phyloP scores from a whole-genome alignment of 2,329 filamentous ascomycete genomes.

The Xylaria polymorpha region DNA sequence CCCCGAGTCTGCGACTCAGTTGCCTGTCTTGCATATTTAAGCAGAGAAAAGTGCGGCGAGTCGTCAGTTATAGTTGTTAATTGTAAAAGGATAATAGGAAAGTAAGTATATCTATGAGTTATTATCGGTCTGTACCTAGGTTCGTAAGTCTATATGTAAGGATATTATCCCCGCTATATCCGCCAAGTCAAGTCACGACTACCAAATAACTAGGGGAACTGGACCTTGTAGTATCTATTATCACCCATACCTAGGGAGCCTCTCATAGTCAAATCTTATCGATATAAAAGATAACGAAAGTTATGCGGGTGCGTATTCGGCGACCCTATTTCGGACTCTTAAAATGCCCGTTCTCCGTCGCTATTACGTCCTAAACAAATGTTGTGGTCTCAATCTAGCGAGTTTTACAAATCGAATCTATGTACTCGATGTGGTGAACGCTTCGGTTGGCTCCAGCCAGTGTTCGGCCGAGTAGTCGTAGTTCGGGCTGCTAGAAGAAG shows the following conservation, averaged over 20 bases:
- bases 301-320: not conserved
- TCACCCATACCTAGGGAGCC: not conserved
- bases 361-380: not conserved
- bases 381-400: not conserved
- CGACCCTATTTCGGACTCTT: not conserved
- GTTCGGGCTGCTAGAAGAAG: not conserved
- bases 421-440: not conserved
- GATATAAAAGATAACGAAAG: not conserved
- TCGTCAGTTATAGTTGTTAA: not conserved
- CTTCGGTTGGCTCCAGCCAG: not conserved
- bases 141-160: not conserved
- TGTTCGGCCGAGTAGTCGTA: not conserved
- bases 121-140: no score
- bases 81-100: not conserved
- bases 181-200: constrained; percentile 18
- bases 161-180: constrained; percentile 18
- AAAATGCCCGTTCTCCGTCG: not conserved
- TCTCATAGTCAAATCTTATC: not conserved
- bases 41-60: not conserved
- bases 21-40: not conserved
- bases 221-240: not conserved
- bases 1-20: not conserved
- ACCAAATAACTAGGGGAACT: not conserved
- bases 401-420: not conserved
- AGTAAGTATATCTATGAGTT: not conserved